Base-by-base conservation (phyloP, 768 basidiomycete genomes). In the Termitomyces sp. region DNA sequence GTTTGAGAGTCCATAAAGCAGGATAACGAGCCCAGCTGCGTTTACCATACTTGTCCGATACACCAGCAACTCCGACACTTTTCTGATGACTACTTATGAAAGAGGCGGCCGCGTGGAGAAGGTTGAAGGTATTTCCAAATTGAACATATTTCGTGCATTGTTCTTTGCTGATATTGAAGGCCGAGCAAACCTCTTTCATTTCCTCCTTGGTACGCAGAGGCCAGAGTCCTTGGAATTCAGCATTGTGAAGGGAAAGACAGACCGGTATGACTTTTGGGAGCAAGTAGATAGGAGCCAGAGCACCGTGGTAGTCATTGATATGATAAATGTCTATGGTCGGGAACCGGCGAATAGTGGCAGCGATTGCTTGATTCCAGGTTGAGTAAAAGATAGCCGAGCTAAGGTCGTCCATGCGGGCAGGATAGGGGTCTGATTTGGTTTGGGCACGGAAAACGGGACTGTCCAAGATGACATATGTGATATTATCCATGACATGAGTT, bases 181-280 rank as follows among this genome's bases (percentile, higher is more conserved):
- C 95, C 3, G 95, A 95, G 71, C 95, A 97, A 50, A 97, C 95
- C 72, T 97, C 95, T 77, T 93, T 95, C 93, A 95, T 95, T 72
- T 97, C 95, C 69, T 95, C 94, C 77, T 96, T 96, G 40, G 95
- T 97, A 49, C 95, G 89, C 28, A 97, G 82, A 6, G 95, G 91
- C 95, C 95, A 96, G 28, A 95, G 82, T 75, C 95, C 95, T 70
- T 97, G 95, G 82, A 97, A 97, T 73, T 97, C 95, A 68, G 95
- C 95, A 65, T 97, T 97, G 79, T 97, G 95, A 36, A 97, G 81
- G 3, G 95, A 97, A 33, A 97, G 79, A 72, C 94, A 96, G 68
- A 87, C 83, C 0, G 95, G 94, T 50, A 96, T 75, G 61, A 97
- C 86, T 73, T 94, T 94, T 50, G 95, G 95, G 18, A 97, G 81